phyloP scores from a whole-genome alignment of 208 protist genomes.

The Leishmania turanica region DNA sequence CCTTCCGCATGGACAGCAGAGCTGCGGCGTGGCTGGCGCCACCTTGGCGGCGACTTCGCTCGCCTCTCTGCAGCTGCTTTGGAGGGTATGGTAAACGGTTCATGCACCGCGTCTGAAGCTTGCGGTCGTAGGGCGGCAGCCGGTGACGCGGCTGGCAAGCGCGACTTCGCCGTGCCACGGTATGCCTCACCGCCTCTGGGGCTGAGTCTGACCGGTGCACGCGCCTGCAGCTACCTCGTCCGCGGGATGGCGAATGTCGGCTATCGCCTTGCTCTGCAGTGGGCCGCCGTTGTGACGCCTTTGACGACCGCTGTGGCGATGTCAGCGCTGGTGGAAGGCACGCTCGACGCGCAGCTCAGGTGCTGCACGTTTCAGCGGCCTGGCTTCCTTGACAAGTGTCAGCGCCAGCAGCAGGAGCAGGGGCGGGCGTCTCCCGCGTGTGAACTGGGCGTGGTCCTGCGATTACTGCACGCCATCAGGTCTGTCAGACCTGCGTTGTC shows the following conservation, averaged over 20 bases:
- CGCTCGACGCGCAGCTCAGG: background rate
- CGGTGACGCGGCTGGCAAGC: background rate
- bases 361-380: background rate
- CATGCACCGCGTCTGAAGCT: background rate
- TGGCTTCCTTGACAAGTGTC: background rate
- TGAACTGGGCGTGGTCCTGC: conserved; percentile 4
- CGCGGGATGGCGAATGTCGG: conserved; percentile 7
- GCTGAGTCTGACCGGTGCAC: background rate
- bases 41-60: background rate
- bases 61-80: background rate
- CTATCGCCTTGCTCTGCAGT: conserved; percentile 13
- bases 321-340: background rate
- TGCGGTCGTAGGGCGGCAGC: background rate
- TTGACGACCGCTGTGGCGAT: background rate
- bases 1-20: conserved; percentile 4
- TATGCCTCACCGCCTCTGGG: background rate
- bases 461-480: background rate
- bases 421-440: background rate
- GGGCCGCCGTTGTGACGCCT: conserved; percentile 6
- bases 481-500: conserved; percentile 2
- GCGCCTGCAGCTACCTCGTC: background rate
- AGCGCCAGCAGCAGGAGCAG: background rate
- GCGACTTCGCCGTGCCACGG: too few species aligned
- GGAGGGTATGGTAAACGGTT: background rate
- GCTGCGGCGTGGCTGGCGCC: conserved; percentile 2